Evolutionary conservation across 257 asterid genomes (phyloP).

Genomic region (Misopates orontium): DNA sequence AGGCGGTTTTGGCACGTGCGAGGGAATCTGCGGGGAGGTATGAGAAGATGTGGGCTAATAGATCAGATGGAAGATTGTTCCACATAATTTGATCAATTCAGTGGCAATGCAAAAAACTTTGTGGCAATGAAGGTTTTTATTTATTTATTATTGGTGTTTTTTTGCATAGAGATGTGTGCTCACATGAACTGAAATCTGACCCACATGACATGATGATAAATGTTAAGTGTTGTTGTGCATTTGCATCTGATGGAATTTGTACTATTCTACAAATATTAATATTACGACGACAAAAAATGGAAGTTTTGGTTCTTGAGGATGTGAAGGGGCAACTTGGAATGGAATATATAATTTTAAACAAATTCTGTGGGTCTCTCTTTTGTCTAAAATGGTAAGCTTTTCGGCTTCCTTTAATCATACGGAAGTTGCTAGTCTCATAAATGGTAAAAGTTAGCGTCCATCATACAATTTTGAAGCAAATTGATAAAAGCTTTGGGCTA

Average conservation of each 20-base stretch:
- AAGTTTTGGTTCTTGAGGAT: constrained; percentile 29
- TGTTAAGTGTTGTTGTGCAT: constrained; percentile 7
- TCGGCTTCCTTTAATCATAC: neutral
- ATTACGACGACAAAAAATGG: neutral
- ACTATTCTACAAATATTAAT: neutral
- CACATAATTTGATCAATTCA: too few species aligned
- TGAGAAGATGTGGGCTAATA: constrained; percentile 63
- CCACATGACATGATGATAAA: constrained; percentile 31
- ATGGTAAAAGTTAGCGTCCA: neutral
- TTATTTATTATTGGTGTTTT: constrained; percentile 14
- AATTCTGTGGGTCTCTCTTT: constrained; percentile 8
- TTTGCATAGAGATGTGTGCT: constrained; percentile 47
- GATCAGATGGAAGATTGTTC: constrained; percentile 67
- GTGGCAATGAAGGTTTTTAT: neutral
- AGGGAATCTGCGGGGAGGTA: constrained; percentile 71
- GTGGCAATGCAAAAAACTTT: too few species aligned
- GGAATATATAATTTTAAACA: neutral
- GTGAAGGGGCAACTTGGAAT: constrained; percentile 31
- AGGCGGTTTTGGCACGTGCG: constrained; percentile 55
- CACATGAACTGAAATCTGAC: constrained; percentile 32
- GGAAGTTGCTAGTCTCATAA: neutral
- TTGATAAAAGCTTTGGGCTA: too few species aligned
- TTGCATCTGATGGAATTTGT: neutral
- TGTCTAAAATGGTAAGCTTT: neutral
- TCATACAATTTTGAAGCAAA: too few species aligned